Evolutionary conservation across 139 green algal species (phyloP).

Genomic region (Bryopsis sp.): DNA sequence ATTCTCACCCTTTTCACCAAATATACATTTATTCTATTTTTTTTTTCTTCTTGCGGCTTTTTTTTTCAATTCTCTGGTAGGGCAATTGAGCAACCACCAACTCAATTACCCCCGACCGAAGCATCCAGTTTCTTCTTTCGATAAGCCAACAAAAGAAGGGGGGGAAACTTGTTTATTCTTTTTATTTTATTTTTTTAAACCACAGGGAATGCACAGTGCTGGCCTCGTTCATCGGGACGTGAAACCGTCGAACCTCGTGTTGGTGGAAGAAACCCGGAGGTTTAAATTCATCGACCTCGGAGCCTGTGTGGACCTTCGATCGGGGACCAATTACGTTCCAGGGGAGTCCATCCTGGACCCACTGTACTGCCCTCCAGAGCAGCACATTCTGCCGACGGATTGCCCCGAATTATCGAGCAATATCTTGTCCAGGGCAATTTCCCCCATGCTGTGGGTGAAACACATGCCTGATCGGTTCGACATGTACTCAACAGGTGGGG

Average conservation of each 20-base stretch:
- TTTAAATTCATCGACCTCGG: constrained; percentile 74
- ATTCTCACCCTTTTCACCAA: not conserved
- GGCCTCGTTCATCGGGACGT: constrained; percentile 88
- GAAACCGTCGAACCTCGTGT: constrained; percentile 85
- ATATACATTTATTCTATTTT: not conserved
- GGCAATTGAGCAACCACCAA: not conserved
- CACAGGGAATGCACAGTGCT: constrained; percentile 62
- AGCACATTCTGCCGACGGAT: constrained; percentile 71
- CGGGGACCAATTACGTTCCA: constrained; percentile 82
- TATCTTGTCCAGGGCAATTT: constrained; percentile 47
- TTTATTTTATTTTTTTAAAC: not conserved
- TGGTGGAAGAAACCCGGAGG: constrained; percentile 40
- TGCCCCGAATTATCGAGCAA: constrained; percentile 53
- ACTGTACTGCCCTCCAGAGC: constrained; percentile 80
- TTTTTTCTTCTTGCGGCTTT: not conserved
- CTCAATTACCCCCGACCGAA: not conserved
- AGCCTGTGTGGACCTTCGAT: constrained; percentile 66
- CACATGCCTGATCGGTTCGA: constrained; percentile 89
- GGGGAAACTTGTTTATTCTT: too few relatives aligned
- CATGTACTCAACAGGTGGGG: constrained; percentile 52
- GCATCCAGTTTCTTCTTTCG: not conserved
- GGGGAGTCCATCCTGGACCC: constrained; percentile 83
- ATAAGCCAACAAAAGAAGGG: too few relatives aligned
- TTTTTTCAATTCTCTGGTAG: too few relatives aligned
- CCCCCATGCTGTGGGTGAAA: constrained; percentile 76